phyloP scores from a whole-genome alignment of 2,329 filamentous ascomycete genomes.

The Talaromyces sp. region DNA sequence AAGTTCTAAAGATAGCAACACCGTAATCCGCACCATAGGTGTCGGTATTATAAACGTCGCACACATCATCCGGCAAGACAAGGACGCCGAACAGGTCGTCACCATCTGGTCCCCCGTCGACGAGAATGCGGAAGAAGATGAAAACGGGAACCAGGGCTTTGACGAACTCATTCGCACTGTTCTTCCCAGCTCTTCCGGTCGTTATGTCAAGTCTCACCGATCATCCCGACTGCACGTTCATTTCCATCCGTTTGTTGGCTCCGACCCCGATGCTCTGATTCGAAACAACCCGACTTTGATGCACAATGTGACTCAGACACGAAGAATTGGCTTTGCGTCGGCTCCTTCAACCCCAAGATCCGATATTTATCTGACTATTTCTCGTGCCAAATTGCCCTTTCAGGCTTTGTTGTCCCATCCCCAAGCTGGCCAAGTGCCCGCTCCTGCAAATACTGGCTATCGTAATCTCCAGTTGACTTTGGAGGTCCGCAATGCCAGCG shows the following conservation, averaged over 20 bases:
- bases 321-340: constrained; percentile 88
- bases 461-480: constrained; percentile 80
- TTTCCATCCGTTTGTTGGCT: constrained; percentile 69
- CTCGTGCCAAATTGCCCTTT: constrained; percentile 69
- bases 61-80: constrained; percentile 63
- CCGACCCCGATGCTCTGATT: constrained; percentile 75
- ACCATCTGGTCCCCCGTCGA: constrained; percentile 67
- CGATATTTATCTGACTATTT: constrained; percentile 89
- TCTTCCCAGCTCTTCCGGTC: constrained; percentile 66
- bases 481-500: constrained; percentile 74
- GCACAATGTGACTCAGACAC: constrained; percentile 73
- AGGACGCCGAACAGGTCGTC: constrained; percentile 70
- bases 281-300: constrained; percentile 83
- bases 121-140: constrained; percentile 54
- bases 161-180: constrained; percentile 68
- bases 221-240: constrained; percentile 76
- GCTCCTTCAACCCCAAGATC: constrained; percentile 83
- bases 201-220: constrained; percentile 66
- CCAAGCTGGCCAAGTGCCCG: constrained; percentile 73
- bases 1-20: constrained; percentile 26
- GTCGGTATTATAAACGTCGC: constrained; percentile 75
- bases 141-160: constrained; percentile 61
- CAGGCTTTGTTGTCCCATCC: constrained; percentile 60
- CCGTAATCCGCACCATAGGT: constrained; percentile 64
- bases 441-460: constrained; percentile 60